Evolutionary conservation across 1,284 basidiomycete genomes (phyloP).

Genomic region (Rhodofomes roseus): DNA sequence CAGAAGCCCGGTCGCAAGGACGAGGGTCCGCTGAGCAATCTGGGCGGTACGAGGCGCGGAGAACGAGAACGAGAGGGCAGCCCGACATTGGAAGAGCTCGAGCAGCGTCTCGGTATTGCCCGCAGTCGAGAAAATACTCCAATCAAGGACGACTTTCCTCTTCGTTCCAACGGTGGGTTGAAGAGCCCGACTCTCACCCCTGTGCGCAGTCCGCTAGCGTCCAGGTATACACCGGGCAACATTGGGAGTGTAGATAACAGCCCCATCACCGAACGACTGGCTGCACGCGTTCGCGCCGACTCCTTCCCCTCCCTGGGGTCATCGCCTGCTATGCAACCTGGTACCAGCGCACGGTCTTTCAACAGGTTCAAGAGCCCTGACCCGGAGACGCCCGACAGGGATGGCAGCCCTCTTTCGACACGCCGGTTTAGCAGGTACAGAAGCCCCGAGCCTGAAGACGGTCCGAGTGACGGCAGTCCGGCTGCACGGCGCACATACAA

Average conservation of each 20-base stretch:
- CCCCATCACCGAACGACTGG: conserved; percentile 18
- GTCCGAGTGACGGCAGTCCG: conserved; percentile 13
- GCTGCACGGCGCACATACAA: conserved; percentile 28
- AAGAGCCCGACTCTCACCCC: conserved; percentile 10
- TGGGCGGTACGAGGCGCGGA: conserved; percentile 34
- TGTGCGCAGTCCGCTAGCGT: conserved; percentile 11
- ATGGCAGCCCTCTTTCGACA: conserved; percentile 17
- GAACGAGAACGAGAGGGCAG: conserved; percentile 51
- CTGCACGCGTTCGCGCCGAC: conserved; percentile 16
- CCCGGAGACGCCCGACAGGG: conserved; percentile 9
- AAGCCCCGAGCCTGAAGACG: conserved; percentile 10
- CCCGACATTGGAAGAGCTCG: conserved; percentile 56
- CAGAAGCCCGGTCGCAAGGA: conserved; percentile 27
- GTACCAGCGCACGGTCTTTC: background rate
- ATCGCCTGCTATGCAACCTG: conserved; percentile 3
- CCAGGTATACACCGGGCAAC: conserved; percentile 13
- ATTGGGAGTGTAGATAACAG: conserved; percentile 14
- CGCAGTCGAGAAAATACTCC: conserved; percentile 27
- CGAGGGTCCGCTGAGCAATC: conserved; percentile 30
- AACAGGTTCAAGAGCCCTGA: conserved; percentile 13
- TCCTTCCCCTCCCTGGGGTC: conserved; percentile 16
- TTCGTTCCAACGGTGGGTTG: conserved; percentile 13
- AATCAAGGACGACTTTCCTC: conserved; percentile 14
- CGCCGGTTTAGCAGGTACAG: conserved; percentile 12
- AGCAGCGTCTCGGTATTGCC: conserved; percentile 44